Conservation (phyloP, 371 early-diverging fungal species). For the Chytridium lagenaria region DNA sequence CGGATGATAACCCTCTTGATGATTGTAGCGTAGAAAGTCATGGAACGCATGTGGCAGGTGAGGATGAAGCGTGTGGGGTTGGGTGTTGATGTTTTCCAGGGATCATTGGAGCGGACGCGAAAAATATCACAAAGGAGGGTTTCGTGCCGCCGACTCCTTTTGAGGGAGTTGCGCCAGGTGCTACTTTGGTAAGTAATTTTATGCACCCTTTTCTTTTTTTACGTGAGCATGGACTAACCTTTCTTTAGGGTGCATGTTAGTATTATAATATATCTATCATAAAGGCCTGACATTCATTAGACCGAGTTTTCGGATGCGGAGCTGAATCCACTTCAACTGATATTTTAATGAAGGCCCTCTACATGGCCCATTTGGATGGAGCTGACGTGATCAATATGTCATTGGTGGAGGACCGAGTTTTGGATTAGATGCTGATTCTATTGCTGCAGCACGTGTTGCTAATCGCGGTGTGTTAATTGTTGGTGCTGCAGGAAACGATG, state of each 20-base stretch:
- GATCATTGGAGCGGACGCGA: constrained; percentile 59
- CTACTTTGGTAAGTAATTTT: constrained; percentile 24
- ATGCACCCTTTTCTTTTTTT: too few relatives aligned
- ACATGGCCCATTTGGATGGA: constrained; percentile 58
- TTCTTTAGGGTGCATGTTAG: constrained; percentile 39
- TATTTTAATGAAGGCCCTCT: constrained; percentile 11
- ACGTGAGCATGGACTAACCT: background rate
- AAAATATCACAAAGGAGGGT: constrained; percentile 22
- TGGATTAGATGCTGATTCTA: constrained; percentile 10
- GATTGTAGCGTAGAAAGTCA: constrained; percentile 51
- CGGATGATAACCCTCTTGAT: constrained; percentile 62
- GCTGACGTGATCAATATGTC: constrained; percentile 68
- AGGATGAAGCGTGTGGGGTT: constrained; percentile 52
- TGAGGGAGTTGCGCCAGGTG: constrained; percentile 47
- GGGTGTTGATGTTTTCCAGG: constrained; percentile 25
- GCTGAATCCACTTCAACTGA: constrained; percentile 47
- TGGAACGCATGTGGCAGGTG: constrained; percentile 67
- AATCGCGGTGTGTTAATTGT: constrained; percentile 22
- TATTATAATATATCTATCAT: background rate
- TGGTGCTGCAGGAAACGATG: constrained; percentile 44
- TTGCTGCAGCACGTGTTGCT: constrained; percentile 41
- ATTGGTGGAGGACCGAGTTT: constrained; percentile 70
- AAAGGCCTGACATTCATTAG: constrained; percentile 7
- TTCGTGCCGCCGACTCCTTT: constrained; percentile 31
- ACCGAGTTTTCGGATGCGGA: constrained; percentile 66